Percentiles rank a stretch among this genome's conserved stretches.
Evolutionary conservation across 495 filamentous ascomycete species (phyloP).

Genomic region (Penicillium pancosmium): DNA sequence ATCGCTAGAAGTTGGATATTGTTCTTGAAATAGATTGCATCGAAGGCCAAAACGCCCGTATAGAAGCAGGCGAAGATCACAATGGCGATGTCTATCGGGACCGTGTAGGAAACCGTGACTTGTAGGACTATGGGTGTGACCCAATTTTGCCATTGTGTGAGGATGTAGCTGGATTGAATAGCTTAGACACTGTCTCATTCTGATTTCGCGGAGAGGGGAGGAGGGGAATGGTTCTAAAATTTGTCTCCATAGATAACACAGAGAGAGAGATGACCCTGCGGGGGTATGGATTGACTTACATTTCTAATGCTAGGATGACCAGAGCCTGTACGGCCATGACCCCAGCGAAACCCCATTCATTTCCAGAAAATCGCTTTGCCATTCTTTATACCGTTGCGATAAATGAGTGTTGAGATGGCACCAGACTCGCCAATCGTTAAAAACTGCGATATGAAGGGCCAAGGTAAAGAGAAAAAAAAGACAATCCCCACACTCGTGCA

Average conservation of each 20-base stretch:
- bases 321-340: conserved; percentile 18
- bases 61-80: conserved; percentile 27
- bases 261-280: no score
- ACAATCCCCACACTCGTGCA: neutral
- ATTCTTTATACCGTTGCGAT: neutral
- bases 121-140: conserved; percentile 20
- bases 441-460: neutral
- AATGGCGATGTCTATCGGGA: conserved; percentile 23
- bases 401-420: neutral
- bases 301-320: conserved; percentile 14
- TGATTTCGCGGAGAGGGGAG: no score
- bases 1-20: conserved; percentile 29
- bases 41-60: conserved; percentile 17
- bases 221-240: neutral
- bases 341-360: conserved; percentile 22
- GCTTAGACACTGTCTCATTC: neutral
- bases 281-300: conserved; percentile 7
- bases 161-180: conserved; percentile 18
- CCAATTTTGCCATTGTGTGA: conserved; percentile 26
- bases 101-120: conserved; percentile 17
- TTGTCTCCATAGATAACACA: no score
- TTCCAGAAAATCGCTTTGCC: neutral
- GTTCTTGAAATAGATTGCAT: conserved; percentile 27
- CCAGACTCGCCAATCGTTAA: neutral
- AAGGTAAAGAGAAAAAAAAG: neutral